phyloP scores from a whole-genome alignment of 306 rosid genomes.

The Arachis hypogaea region DNA sequence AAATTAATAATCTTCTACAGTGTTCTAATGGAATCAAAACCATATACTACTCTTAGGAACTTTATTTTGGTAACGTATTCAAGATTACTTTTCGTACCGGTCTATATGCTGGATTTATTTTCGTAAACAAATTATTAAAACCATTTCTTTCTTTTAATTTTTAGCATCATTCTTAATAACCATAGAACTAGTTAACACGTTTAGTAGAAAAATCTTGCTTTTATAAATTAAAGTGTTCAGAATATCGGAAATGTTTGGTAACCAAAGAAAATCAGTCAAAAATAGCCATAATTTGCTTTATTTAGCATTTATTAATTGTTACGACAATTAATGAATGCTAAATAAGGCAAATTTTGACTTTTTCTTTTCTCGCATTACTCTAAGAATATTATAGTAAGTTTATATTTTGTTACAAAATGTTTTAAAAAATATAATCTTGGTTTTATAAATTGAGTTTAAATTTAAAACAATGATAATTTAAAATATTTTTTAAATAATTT shows the following conservation, averaged over 20 bases:
- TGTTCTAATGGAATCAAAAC: not conserved
- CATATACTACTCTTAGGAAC: not conserved
- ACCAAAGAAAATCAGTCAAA: too few relatives aligned
- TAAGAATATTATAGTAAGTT: not conserved
- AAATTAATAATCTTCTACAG: not conserved
- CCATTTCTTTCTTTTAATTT: not conserved
- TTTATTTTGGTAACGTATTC: slow-evolving; percentile 8
- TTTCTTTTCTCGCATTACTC: too few relatives aligned
- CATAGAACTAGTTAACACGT: not conserved
- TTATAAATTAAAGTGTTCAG: not conserved
- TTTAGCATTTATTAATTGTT: too few relatives aligned
- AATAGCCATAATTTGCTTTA: too few relatives aligned
- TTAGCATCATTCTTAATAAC: too few relatives aligned
- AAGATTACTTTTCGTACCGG: slow-evolving; percentile 5
- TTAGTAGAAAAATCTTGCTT: not conserved
- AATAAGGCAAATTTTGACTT: too few relatives aligned
- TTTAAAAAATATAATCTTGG: too few relatives aligned
- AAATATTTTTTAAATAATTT: too few relatives aligned
- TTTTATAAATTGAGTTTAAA: too few relatives aligned
- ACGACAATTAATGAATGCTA: too few relatives aligned
- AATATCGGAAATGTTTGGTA: not conserved
- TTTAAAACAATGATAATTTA: too few relatives aligned
- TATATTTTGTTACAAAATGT: too few relatives aligned
- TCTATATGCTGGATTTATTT: not conserved
- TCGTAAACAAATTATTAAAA: not conserved